These are phyloP conservation scores for Capillidium heterosporum DNA, from an alignment of 371 early-diverging fungal genomes.

Conservation along the genomic window DNA sequence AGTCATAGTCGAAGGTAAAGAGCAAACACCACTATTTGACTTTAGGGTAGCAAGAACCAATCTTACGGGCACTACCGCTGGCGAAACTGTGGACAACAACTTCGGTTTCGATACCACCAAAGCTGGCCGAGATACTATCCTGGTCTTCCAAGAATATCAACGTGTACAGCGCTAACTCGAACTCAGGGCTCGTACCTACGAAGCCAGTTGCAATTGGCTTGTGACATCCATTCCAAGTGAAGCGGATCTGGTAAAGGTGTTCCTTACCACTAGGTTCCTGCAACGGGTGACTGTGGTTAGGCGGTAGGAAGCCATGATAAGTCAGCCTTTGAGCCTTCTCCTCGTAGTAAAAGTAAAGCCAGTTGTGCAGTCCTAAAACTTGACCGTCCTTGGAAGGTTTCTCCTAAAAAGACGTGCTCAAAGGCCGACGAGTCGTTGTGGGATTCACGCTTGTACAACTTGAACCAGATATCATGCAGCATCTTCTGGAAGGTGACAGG, in stretches of 20 bases:
- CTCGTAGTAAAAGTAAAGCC: conserved; percentile 21
- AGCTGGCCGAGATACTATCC: neutral
- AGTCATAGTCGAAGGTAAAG: neutral
- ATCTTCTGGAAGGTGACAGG: conserved; percentile 11
- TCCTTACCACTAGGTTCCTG: conserved; percentile 9
- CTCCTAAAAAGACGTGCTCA: conserved; percentile 29
- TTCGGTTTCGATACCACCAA: conserved; percentile 5
- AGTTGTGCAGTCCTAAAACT: conserved; percentile 31
- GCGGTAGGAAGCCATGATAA: conserved; percentile 22
- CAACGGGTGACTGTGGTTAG: conserved; percentile 8
- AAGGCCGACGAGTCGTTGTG: conserved; percentile 19
- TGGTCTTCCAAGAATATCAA: conserved; percentile 7
- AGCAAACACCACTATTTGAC: conserved; percentile 1
- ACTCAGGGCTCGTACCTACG: conserved; percentile 29
- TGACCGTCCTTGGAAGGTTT: conserved; percentile 13
- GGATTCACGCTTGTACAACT: conserved; percentile 9
- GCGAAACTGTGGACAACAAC: conserved; percentile 1
- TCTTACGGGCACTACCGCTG: neutral
- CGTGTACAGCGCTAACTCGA: conserved; percentile 30
- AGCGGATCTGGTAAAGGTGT: conserved; percentile 12
- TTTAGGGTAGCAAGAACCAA: conserved; percentile 5
- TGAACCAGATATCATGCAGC: conserved; percentile 22
- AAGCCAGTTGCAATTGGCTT: conserved; percentile 23
- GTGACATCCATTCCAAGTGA: conserved; percentile 16
- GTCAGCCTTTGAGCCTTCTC: conserved; percentile 18